These are phyloP conservation scores for Trifolium subterraneum DNA, from an alignment of 306 rosid species.

Conservation along the genomic window DNA sequence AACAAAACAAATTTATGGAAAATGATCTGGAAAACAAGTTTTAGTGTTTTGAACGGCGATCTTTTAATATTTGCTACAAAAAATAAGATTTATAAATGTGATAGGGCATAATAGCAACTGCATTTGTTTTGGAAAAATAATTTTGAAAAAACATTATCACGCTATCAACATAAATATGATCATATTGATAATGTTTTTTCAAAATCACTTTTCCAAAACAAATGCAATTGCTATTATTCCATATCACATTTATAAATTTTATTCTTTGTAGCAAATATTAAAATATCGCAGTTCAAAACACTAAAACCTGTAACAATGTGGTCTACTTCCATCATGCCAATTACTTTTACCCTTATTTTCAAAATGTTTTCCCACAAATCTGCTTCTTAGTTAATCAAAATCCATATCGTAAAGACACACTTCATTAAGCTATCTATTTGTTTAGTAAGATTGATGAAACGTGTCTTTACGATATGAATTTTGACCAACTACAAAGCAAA, in stretches of 20 bases:
- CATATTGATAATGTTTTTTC: too few relatives aligned
- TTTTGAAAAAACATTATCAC: too few relatives aligned
- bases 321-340: background rate
- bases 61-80: too few relatives aligned
- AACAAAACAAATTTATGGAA: too few relatives aligned
- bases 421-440: constrained; percentile 37
- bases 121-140: too few relatives aligned
- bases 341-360: constrained; percentile 31
- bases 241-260: constrained; percentile 11
- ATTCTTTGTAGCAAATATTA: constrained; percentile 10
- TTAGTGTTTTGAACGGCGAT: too few relatives aligned
- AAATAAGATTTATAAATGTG: too few relatives aligned
- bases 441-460: constrained; percentile 21
- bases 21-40: too few relatives aligned
- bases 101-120: too few relatives aligned
- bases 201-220: too few relatives aligned
- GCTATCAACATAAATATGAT: too few relatives aligned
- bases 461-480: background rate
- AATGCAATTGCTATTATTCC: too few relatives aligned
- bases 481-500: background rate
- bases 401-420: background rate
- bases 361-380: background rate
- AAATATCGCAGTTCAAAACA: constrained; percentile 12
- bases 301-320: background rate
- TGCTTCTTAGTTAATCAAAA: constrained; percentile 1